Base-by-base conservation (phyloP, 345 rosid species). In the Boechera retrofracta region DNA sequence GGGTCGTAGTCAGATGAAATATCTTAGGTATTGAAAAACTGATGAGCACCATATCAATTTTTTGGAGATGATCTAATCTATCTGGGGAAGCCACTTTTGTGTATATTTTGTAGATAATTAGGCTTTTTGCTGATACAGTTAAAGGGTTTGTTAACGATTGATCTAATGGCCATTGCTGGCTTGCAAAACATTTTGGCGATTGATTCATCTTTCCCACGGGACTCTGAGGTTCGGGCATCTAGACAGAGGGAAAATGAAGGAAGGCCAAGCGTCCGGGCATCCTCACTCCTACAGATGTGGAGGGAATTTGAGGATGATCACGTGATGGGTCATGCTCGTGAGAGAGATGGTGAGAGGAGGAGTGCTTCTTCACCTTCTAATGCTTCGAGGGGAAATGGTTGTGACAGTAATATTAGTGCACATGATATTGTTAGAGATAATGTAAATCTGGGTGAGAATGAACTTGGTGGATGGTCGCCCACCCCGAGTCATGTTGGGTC, bases 291-390 rank as follows among this genome's bases (percentile, higher is more conserved):
- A 80, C 92, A 88, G 81, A 94, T 85, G 91, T 87, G 93, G 96
- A 86, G 91, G 80, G 98, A 92, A 77, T 85, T 89, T 39, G 97
- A 90, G 89, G 95, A 90, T 85, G 97, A 90, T 44, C 93, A 88
- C 48, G 89, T 81, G 83, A 88, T 85, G 87, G 86, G 87, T 77
- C 89, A 63, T 64, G 55, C 77, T 65, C 93, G 79, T 53, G 91
- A 85, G 56, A 85, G 93, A 76, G 80, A 72, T 53, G 51, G 82
- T 71, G 87, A 87, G 59, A 69, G 82, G 78, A 83, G 86, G 77
- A 84, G 42, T 83, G 84, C 73, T 29, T 68, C 74, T 55, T 69
- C 81, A 61, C 64, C 77, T 66, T 66, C 84, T 74, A 83, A 78
- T 58, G 45, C 77, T 57, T 76, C 79, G 0, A 84, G 82, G 74